Evolutionary conservation across 208 protist species (phyloP), one percentile per base, ranked within the genome.

Genomic region (Leishmania aethiopica): DNA sequence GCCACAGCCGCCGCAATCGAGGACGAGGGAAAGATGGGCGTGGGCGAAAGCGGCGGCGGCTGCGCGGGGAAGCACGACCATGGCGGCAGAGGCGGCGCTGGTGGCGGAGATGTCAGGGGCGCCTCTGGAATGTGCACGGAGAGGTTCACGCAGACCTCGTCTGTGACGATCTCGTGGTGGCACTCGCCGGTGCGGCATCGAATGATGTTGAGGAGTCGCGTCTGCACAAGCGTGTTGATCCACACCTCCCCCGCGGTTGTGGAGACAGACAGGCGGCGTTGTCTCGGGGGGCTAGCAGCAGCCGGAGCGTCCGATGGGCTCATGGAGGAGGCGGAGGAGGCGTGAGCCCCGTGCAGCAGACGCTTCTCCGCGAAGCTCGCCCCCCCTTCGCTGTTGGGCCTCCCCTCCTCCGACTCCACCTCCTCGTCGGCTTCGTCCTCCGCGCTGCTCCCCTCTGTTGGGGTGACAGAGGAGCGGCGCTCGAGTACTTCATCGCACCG

Each of bases 141-240:
- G 7, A 97, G 35, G 77, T 96, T 96, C 37, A 96, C 82, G 77
- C 89, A 97, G 13, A 90, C 53, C 53, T 97, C 92, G 73, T 91
- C 84, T 13, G 88, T 95, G 13, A 93, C 87, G 75, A 97, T 97
- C 66, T 95, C 88, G 73, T 97, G 94, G 5, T 70, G 80, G 81
- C 94, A 97, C 17, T 66, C 84, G 6, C 67, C 72, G 77, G 90
- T 82, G 69, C 86, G 75, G 83, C 94, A 97, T 59, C 92, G 94
- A 51, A 95, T 91, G 28, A 97, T 93, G 78, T 94, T 97, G n/a
- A 97, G 83, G 67, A 96, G 75, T 47, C 85, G 83, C n/a, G 91
- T 89, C 77, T 92, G 88, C 47, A 94, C 67, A 1, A 97, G 78
- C 10, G 66, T 49, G 81, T 95, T 95, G 49, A 97, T 79, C 94